Conservation (phyloP, 2,329 filamentous ascomycete species). For the Fulvia fulva region DNA sequence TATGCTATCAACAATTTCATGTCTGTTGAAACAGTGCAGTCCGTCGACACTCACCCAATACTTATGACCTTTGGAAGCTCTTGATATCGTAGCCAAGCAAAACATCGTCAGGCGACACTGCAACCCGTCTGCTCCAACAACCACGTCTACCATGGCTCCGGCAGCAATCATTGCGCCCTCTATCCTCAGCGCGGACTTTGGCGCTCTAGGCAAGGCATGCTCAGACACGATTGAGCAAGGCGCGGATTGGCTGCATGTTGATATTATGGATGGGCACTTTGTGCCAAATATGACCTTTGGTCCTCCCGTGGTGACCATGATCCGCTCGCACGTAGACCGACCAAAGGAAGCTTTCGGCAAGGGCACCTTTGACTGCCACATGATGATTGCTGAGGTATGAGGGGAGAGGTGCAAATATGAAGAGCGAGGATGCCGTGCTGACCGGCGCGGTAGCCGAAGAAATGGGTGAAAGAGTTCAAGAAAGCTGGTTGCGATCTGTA, state of each 20-base stretch:
- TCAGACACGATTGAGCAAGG: constrained; percentile 78
- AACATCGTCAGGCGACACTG: not conserved
- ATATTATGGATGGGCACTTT: constrained; percentile 99
- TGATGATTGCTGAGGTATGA: constrained; percentile 97
- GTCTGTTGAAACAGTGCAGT: not conserved
- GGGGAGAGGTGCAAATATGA: not conserved
- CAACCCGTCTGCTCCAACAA: not conserved
- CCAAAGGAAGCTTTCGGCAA: constrained; percentile 67
- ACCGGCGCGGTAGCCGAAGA: constrained; percentile 67
- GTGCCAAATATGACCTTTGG: constrained; percentile 98
- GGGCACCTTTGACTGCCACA: constrained; percentile 98
- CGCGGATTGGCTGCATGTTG: constrained; percentile 90
- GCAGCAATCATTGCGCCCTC: constrained; percentile 93
- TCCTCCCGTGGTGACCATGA: constrained; percentile 89
- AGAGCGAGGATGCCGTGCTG: constrained; percentile 16
- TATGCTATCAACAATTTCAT: not conserved
- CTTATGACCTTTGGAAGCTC: not conserved
- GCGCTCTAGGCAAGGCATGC: constrained; percentile 79
- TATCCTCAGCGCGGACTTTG: constrained; percentile 97
- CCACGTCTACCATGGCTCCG: constrained; percentile 64
- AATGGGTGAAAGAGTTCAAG: constrained; percentile 95
- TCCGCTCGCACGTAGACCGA: constrained; percentile 76
- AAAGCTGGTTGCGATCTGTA: constrained; percentile 96
- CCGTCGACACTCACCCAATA: no score
- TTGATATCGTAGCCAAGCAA: not conserved